Evolutionary conservation across 148 eudicot genomes (phyloP).

Genomic region (Rhododendron griersonianum): DNA sequence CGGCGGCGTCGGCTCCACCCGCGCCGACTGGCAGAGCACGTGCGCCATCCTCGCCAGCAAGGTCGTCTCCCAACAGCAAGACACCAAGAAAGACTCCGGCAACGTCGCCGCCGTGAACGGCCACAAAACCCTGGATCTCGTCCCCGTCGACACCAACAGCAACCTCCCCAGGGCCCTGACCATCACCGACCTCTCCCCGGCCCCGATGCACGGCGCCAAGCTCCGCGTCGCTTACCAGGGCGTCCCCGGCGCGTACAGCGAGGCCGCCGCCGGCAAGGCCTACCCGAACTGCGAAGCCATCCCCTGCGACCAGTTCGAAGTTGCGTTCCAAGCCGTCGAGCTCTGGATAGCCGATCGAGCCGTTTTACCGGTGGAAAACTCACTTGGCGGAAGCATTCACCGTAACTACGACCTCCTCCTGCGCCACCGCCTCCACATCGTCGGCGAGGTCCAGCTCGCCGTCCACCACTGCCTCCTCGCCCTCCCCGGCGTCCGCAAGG

Average conservation of each 20-base stretch:
- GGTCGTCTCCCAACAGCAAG: constrained; percentile 45
- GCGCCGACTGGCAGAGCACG: constrained; percentile 83
- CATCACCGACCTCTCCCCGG: constrained; percentile 54
- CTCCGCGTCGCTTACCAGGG: constrained; percentile 93
- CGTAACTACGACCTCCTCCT: constrained; percentile 65
- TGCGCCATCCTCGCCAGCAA: constrained; percentile 82
- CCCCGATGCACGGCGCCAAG: constrained; percentile 76
- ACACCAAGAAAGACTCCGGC: constrained; percentile 22
- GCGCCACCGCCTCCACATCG: constrained; percentile 62
- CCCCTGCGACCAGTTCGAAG: constrained; percentile 96
- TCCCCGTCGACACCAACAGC: constrained; percentile 26
- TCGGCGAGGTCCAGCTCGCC: constrained; percentile 56
- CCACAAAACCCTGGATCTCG: constrained; percentile 55
- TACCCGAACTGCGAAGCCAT: constrained; percentile 82
- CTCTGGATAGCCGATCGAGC: constrained; percentile 80
- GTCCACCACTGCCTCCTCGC: constrained; percentile 87
- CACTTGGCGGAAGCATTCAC: constrained; percentile 70
- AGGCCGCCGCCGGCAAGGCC: constrained; percentile 86
- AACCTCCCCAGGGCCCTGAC: constrained; percentile 37
- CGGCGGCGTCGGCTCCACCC: constrained; percentile 28
- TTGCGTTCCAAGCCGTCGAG: constrained; percentile 88
- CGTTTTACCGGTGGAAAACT: constrained; percentile 62
- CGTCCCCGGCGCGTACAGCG: constrained; percentile 95
- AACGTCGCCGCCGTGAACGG: constrained; percentile 52
- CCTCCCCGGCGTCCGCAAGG: constrained; percentile 70